Evolutionary conservation across 306 rosid genomes (phyloP), one percentile per base, ranked within the genome.

Genomic region (Cucurbita maxima): DNA sequence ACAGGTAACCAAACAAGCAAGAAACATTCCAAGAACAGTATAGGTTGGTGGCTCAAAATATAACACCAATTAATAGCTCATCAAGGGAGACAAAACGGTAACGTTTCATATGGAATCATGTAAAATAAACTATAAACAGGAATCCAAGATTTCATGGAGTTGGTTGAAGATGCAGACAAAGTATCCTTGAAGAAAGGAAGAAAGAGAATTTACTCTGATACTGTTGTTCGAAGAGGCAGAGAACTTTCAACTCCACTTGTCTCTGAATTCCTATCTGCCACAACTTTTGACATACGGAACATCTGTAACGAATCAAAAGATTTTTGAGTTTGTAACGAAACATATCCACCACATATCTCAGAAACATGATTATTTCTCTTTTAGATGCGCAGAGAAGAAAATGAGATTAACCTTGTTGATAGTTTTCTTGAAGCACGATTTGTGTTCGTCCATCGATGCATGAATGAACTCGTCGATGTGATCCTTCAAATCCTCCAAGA

Each of bases 371-470:
- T 25, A 25, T 9, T 25, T 38, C 15, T 4, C 25, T 69, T 22
- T 69, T 50, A 15, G 73, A 41, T 53, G 75, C 74, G 25, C 43
- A 20, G 20, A 48, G 22, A 48, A 11, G 43, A 73, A 34, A 71
- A 30, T 12, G 34, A 75, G 43, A 38, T 37, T 43, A 60, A 94
- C 98, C 90, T 89, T 94, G 72, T 86, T 64, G 38, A 90, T 76
- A 62, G 95, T 90, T 76, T 94, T 94, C 83, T 85, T 79, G 78
- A 91, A 90, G 85, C 98, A 89, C 45, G 84, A 86, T 80, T 86
- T 86, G 76, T 94, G 98, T 76, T 94, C 98, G 50, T 94, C 96
- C 95, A 87, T 83, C 15, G 98, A 94, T 45, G 97, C 92, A 55
- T 83, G 14, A 25, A 89, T 78, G 77, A 94, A 94, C 77, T 94